Evolutionary conservation across 345 rosid genomes (phyloP), one percentile per base, ranked within the genome.

Genomic region (Brassica incana): DNA sequence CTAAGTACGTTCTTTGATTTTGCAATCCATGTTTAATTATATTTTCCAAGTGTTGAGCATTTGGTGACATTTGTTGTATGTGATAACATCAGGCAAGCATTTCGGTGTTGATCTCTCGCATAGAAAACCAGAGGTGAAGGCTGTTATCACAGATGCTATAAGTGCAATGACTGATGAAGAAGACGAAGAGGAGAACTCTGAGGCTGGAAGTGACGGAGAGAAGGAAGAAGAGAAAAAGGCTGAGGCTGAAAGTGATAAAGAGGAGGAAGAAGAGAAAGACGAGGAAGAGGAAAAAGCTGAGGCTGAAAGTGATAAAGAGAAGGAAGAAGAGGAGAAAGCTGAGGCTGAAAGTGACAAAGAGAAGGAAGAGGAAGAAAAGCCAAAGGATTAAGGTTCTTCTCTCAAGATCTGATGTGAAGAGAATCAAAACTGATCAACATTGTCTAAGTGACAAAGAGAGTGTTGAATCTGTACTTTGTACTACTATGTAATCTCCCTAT

Each of bases 81-180:
- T 58, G 25, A 76, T 56, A 61, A 27, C 67, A 14, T 83, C 79
- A 95, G 99, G 94, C 65, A 68, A 83, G 71, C 96, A 91, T 80
- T 95, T 93, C 30, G 86, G 83, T 35, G 80, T 90, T 27, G 95
- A 89, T 77, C 85, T 95, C 69, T 84, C 88, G 84, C 87, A 88
- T 75, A 88, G 98, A 75, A 95, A 95, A 86, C 85, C 89, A 30
- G 99, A 95, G 84, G 97, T 95, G 27, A 95, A 93, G 84, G 96
- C 88, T 35, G 87, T 93, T 38, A 91, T 95, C 69, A 91, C 99
- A 7, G 97, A 93, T 63, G 98, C 91, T 58, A 90, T 95, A 75
- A 95, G 88, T 80, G 88, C 83, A 80, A 93, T 95, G 99, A 84
- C 91, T 12, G 98, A 95, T 66, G 97, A 88, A 5, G 91, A 72